phyloP scores from a whole-genome alignment of 306 rosid genomes.

The Cicer chorassanicum region DNA sequence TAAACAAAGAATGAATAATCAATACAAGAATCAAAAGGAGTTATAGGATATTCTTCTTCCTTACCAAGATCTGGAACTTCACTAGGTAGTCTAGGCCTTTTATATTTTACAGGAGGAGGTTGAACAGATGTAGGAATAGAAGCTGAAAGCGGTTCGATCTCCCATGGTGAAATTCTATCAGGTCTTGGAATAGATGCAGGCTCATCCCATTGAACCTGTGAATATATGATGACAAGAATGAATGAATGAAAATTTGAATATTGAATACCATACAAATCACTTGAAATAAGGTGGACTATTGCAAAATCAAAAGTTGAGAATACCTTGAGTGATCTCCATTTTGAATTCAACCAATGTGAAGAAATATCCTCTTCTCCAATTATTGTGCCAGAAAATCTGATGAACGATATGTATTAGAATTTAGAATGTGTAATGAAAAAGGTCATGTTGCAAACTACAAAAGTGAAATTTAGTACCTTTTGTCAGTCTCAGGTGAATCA shows the following conservation, averaged over 20 bases:
- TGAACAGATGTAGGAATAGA: slow-evolving; percentile 57
- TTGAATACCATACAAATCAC: slow-evolving; percentile 13
- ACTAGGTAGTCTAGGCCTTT: slow-evolving; percentile 75
- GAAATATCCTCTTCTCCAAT: slow-evolving; percentile 81
- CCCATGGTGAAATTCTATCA: slow-evolving; percentile 93
- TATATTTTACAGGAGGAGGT: slow-evolving; percentile 61
- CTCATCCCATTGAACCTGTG: slow-evolving; percentile 98
- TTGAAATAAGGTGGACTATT: neutral
- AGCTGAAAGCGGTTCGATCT: slow-evolving; percentile 78
- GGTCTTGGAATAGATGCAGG: slow-evolving; percentile 81
- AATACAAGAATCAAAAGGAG: neutral
- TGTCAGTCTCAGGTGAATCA: slow-evolving; percentile 87
- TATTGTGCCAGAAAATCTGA: slow-evolving; percentile 92
- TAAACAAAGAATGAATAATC: no score
- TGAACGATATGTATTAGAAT: slow-evolving; percentile 38
- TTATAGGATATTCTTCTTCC: slow-evolving; percentile 21
- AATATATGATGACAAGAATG: slow-evolving; percentile 12
- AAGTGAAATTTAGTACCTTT: slow-evolving; percentile 61
- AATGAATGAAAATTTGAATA: neutral
- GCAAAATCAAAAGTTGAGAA: slow-evolving; percentile 34
- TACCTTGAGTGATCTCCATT: slow-evolving; percentile 91
- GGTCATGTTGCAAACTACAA: slow-evolving; percentile 10
- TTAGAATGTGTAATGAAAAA: slow-evolving; percentile 33
- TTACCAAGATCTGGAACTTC: slow-evolving; percentile 67
- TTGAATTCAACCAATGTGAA: slow-evolving; percentile 73